Evolutionary conservation across 1,284 basidiomycete genomes (phyloP).

Genomic region (Trichosporon coremiiforme): DNA sequence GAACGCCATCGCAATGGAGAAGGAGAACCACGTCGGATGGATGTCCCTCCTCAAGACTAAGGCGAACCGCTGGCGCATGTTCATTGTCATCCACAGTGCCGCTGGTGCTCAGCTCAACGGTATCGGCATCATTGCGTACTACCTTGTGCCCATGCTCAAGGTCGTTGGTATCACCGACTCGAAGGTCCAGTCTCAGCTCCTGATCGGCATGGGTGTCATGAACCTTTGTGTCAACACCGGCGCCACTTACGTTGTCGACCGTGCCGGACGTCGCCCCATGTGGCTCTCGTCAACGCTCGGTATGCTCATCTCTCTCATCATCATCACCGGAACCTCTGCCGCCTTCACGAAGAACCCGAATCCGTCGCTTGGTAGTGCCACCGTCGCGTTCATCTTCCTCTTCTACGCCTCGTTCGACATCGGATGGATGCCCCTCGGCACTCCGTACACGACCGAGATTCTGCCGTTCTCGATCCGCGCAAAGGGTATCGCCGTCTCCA

Average conservation of each 20-base stretch:
- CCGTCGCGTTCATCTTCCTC: constrained; percentile 34
- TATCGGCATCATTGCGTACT: constrained; percentile 26
- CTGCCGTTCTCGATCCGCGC: constrained; percentile 68
- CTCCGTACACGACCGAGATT: constrained; percentile 61
- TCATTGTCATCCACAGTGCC: constrained; percentile 22
- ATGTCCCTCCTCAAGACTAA: constrained; percentile 17
- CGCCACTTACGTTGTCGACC: constrained; percentile 20
- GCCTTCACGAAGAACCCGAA: constrained; percentile 24
- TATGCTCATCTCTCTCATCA: constrained; percentile 32
- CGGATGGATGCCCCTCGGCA: constrained; percentile 26
- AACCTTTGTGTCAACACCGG: constrained; percentile 24
- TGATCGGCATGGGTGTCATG: constrained; percentile 26
- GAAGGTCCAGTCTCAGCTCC: constrained; percentile 22
- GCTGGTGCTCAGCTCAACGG: constrained; percentile 25
- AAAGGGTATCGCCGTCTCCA: constrained; percentile 56
- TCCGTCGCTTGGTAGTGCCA: constrained; percentile 18
- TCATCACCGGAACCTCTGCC: constrained; percentile 24
- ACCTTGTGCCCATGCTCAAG: constrained; percentile 33
- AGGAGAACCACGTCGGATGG: constrained; percentile 21
- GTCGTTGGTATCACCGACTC: constrained; percentile 28
- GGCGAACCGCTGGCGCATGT: constrained; percentile 25
- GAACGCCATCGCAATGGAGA: constrained; percentile 44
- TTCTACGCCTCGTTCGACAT: constrained; percentile 28
- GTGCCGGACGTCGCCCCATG: constrained; percentile 28
- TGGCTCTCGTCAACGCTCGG: constrained; percentile 30